Evolutionary conservation across 176 grass and related monocot species (phyloP), one percentile per base, ranked within the genome.

Genomic region (Juncus inflexus): DNA sequence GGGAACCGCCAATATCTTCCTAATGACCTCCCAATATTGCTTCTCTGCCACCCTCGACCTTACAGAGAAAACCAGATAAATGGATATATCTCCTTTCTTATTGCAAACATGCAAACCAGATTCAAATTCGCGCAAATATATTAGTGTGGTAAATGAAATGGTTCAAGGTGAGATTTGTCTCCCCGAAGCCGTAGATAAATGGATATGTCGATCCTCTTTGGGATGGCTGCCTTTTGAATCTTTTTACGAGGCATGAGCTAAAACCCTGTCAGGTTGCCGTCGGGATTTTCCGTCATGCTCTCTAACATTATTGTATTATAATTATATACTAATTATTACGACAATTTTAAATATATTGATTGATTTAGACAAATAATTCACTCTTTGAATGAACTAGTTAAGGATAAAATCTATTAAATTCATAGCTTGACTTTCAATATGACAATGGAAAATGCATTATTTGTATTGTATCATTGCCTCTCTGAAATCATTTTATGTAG

Each of bases 221-320:
- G 69, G 69, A 10, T 73, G 69, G 69, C 45, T 60, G 15, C 15
- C 69, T 73, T 37, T 60, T 73, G 53, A 73, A 61, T 73, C 69
- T 54, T 19, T 60, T 73, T 38, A 73, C 69, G 6, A 60, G 69
- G 59, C 59, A 41, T 61, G 52, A 73, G 37, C 56, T 73, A n/a
- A 40, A 5, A 38, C 69, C 19, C 0, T 28, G 19, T 28, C 19
- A 28, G 19, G 19, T 1, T 28, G 19, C 19, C 19, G 19, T 28
- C 19, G 19, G 19, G 1, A 28, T 28, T 28, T 28, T 28, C 19
- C 19, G 1, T 28, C 19, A 28, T 28, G 19, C 19, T 28, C 19
- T 28, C 19, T 28, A 28, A 1, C 19, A 28, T 28, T 28, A 28
- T 28, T 28, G 19, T 28, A 28, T 28, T 28, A 28, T 28, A 28